phyloP scores from a whole-genome alignment of 2,329 filamentous ascomycete genomes.

The Sporothrix globosa region DNA sequence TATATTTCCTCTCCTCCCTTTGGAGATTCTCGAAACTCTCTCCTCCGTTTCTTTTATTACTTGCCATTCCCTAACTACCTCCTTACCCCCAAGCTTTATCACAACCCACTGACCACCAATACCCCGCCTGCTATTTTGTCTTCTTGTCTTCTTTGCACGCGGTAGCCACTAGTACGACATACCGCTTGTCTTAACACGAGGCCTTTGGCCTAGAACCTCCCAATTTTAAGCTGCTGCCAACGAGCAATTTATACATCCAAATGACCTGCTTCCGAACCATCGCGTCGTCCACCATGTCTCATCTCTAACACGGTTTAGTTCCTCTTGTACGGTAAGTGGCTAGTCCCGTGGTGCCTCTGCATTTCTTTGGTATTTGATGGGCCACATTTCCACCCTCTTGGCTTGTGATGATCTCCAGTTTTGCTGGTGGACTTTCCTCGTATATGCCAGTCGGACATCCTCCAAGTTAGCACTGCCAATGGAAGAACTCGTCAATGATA shows the following conservation, averaged over 20 bases:
- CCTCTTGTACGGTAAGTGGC: not conserved
- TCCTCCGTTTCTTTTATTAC: not conserved
- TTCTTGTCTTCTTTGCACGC: conserved; percentile 8
- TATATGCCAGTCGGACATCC: not conserved
- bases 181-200: not conserved
- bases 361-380: not conserved
- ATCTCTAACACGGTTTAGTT: not conserved
- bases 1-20: conserved; percentile 3
- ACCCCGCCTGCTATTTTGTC: conserved; percentile 1
- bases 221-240: not conserved
- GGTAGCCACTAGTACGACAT: conserved; percentile 1
- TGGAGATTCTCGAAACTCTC: not conserved
- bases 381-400: not conserved
- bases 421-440: not conserved
- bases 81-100: not conserved
- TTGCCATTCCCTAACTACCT: not conserved
- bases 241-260: not conserved
- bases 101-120: not conserved
- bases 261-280: conserved; percentile 21
- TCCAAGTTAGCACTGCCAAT: too few species aligned
- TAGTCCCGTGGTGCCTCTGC: not conserved
- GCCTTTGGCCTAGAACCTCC: not conserved
- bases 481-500: too few species aligned
- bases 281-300: conserved; percentile 21
- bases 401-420: conserved; percentile 14